Conservation (phyloP, 2,329 filamentous ascomycete genomes). For the Lojkania enalia region DNA sequence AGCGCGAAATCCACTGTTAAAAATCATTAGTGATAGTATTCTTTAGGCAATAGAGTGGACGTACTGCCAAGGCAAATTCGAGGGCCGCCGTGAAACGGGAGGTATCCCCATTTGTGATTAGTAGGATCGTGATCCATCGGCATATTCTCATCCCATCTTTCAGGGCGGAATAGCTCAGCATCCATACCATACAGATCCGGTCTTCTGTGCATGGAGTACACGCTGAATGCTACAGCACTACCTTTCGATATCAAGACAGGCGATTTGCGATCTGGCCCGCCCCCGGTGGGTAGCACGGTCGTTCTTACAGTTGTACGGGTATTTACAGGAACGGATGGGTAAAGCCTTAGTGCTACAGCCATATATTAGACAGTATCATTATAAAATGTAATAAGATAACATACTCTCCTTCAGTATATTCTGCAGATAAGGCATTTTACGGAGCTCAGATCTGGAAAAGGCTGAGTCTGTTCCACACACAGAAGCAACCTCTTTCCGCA, state of each 20-base stretch:
- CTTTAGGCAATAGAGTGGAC: too few relatives aligned
- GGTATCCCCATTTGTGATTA: background rate
- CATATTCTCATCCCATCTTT: constrained; percentile 18
- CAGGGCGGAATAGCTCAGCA: background rate
- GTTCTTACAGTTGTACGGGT: background rate
- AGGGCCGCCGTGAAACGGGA: background rate
- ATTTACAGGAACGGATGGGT: background rate
- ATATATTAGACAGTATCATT: too few relatives aligned
- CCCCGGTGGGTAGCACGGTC: background rate
- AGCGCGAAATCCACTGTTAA: constrained; percentile 29
- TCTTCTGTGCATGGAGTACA: background rate
- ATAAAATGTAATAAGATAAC: constrained; percentile 7
- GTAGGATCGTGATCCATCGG: constrained; percentile 14
- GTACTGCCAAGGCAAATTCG: background rate
- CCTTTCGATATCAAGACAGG: background rate
- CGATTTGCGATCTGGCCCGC: background rate
- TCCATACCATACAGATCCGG: background rate
- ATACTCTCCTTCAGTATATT: constrained; percentile 46
- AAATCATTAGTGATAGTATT: too few relatives aligned
- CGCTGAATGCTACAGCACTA: background rate
- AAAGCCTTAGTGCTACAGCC: background rate
- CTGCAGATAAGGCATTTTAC: constrained; percentile 32
- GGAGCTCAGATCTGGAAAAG: constrained; percentile 31
- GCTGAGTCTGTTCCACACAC: constrained; percentile 28
- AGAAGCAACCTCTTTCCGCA: constrained; percentile 40